phyloP scores from a whole-genome alignment of 345 rosid genomes.

The Microcos paniculata region DNA sequence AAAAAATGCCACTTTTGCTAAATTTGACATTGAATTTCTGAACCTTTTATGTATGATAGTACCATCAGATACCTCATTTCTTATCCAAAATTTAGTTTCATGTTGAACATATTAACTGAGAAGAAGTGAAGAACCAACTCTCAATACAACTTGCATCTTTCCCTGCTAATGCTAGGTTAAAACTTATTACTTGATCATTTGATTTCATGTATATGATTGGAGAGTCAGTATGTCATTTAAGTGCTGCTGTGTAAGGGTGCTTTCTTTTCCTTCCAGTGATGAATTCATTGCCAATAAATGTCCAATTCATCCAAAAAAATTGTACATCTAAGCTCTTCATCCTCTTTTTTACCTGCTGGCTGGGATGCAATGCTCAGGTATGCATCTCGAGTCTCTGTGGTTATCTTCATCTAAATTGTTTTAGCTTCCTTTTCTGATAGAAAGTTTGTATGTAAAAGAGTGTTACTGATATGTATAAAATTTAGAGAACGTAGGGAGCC shows the following conservation, averaged over 20 bases:
- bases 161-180: neutral
- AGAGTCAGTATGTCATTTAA: no score
- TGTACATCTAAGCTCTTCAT: constrained; percentile 38
- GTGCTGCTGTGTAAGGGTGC: no score
- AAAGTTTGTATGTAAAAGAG: neutral
- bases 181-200: no score
- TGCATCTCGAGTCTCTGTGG: neutral
- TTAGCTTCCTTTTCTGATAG: neutral
- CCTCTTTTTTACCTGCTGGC: constrained; percentile 89
- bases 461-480: neutral
- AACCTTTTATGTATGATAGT: no score
- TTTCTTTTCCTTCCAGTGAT: no score
- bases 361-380: constrained; percentile 92
- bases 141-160: neutral
- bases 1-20: neutral
- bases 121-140: neutral
- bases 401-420: neutral
- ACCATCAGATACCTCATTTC: neutral
- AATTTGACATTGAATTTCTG: neutral
- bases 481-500: neutral
- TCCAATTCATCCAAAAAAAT: no score
- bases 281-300: no score
- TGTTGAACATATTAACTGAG: neutral
- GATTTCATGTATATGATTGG: no score
- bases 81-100: neutral